Conservation (phyloP, 2,329 filamentous ascomycete species). For the Scedosporium apiospermum region DNA sequence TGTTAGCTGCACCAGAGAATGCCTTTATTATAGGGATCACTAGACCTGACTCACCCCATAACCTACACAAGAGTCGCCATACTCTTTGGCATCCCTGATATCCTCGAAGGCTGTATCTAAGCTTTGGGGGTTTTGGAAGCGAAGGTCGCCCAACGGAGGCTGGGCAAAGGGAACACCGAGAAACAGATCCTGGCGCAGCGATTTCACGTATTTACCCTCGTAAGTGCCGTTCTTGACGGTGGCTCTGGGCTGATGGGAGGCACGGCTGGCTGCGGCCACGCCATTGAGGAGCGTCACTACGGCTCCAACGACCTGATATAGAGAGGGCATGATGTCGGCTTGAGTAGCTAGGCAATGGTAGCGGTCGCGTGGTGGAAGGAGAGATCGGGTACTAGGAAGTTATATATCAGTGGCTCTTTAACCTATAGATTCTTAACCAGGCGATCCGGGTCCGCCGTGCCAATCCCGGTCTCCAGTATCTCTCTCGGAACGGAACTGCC, state of each 20-base stretch:
- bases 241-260: not conserved
- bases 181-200: slow-evolving; percentile 36
- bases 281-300: not conserved
- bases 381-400: too few species aligned
- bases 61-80: slow-evolving; percentile 37
- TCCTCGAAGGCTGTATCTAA: slow-evolving; percentile 35
- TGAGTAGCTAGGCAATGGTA: too few species aligned
- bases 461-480: too few species aligned
- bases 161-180: slow-evolving; percentile 48
- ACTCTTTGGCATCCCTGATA: slow-evolving; percentile 32
- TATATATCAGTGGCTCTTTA: too few species aligned
- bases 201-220: not conserved
- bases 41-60: slow-evolving; percentile 33
- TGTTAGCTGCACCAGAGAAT: too few species aligned
- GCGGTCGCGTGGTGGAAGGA: too few species aligned
- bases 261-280: not conserved
- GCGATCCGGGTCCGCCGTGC: too few species aligned
- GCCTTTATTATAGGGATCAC: too few species aligned
- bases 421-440: too few species aligned
- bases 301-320: not conserved
- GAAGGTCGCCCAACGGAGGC: slow-evolving; percentile 37
- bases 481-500: too few species aligned
- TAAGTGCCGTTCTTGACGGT: not conserved
- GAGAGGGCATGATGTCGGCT: not conserved
- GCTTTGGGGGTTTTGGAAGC: slow-evolving; percentile 41